phyloP scores from a whole-genome alignment of 306 rosid genomes.

The Vachellia collinsii region DNA sequence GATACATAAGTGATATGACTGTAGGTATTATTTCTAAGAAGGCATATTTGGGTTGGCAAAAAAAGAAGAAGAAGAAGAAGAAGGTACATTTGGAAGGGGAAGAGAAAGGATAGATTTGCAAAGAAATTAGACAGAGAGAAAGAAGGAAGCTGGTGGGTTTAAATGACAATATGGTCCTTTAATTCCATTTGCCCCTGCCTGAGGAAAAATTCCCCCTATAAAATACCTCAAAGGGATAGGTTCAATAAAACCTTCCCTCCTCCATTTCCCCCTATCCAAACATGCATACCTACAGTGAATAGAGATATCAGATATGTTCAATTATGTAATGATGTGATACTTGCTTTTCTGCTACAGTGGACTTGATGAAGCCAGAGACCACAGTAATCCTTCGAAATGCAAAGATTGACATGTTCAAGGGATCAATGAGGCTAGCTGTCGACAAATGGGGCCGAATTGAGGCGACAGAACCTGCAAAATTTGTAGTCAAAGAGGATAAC shows the following conservation, averaged over 20 bases:
- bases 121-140: background rate
- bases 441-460: slow-evolving; percentile 50
- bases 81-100: background rate
- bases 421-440: slow-evolving; percentile 46
- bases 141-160: background rate
- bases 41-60: too few species aligned
- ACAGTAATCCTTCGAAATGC: slow-evolving; percentile 56
- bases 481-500: slow-evolving; percentile 54
- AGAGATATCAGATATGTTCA: background rate
- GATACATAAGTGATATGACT: background rate
- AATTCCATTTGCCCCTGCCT: background rate
- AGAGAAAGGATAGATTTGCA: background rate
- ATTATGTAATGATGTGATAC: background rate
- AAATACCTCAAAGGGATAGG: too few species aligned
- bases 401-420: slow-evolving; percentile 54
- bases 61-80: too few species aligned
- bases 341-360: slow-evolving; percentile 41
- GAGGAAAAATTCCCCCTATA: background rate
- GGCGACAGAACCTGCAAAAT: slow-evolving; percentile 48
- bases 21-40: background rate
- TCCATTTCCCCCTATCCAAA: background rate
- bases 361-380: slow-evolving; percentile 46
- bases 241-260: background rate
- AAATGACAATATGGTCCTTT: background rate
- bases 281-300: background rate